Base-by-base conservation (phyloP, 768 basidiomycete species). In the Boletus bicolor region DNA sequence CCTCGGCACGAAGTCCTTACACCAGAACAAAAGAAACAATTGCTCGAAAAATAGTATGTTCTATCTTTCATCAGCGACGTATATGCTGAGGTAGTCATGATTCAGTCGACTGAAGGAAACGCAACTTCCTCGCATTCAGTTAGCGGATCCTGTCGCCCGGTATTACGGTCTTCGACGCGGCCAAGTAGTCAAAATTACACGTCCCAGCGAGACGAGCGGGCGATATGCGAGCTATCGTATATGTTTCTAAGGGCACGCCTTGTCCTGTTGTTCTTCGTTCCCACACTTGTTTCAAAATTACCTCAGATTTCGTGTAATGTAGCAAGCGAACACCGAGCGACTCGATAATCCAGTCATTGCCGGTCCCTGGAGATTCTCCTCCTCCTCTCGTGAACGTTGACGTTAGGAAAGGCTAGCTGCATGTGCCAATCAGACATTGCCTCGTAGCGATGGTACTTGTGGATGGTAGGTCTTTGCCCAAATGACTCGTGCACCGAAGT, bases 161-260 rank as follows among this genome's bases (percentile, higher is more conserved):
- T 98, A 99, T 73, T 99, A 98, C 76, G 97, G 97, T 49, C 83
- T 99, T 54, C 82, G 86, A 64, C 84, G 97, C 48, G 95, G 96
- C 28, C 93, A 96, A 71, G 97, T 99, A 45, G 97, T 99, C 73
- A 98, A 97, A 79, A 98, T 99, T 65, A 98, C 90, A 56, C 79
- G 97, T 65, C 91, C 94, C 28, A 94, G 91, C 73, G 97, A 98
- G 79, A 99, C 97, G 17, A 91, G 89, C 59, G 96, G 96, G 49
- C 84, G 92, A 56, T 95, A 93, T 64, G 89, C 91, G 50, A 93
- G 91, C 68, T 93, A 93, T 77, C 88, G 91, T 58, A 91, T 93
- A 70, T 92, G 91, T 75, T 93, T 91, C 74, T 91, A 77, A 73
- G 34, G 49, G 49, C 42, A 21, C 30, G 32, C 48, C 39, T 19